A percentile compares a stretch with the other conserved stretches of the same genome.
Evolutionary conservation across 176 grass and related monocot genomes (phyloP).

Genomic region (Oryza glumipatula): DNA sequence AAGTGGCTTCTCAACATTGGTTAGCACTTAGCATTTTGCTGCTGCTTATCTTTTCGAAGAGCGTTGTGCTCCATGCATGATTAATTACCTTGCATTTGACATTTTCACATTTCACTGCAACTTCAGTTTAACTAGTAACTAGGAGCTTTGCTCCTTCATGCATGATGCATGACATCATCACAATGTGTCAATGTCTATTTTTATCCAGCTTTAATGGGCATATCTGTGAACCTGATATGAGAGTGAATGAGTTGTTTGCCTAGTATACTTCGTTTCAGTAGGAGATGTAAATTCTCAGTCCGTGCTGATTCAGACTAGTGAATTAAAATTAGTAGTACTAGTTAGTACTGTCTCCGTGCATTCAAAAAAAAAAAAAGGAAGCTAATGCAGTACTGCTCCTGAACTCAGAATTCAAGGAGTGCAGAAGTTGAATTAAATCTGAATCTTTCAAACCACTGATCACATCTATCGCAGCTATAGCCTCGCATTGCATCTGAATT

Average conservation of each 20-base stretch:
- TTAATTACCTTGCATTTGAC: not conserved
- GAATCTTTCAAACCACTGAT: not conserved
- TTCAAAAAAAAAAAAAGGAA: not conserved
- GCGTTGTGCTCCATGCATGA: not conserved
- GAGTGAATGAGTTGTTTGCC: not conserved
- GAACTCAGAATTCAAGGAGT: constrained; percentile 10
- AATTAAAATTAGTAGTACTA: not conserved
- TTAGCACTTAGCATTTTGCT: not conserved
- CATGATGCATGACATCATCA: not conserved
- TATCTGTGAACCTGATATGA: not conserved
- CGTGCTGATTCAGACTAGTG: not conserved
- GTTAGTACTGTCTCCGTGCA: not conserved
- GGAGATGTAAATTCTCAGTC: not conserved
- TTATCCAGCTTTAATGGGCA: not conserved
- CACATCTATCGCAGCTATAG: not conserved
- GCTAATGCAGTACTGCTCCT: not conserved
- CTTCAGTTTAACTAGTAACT: not conserved
- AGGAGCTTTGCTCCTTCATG: not conserved
- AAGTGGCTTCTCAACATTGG: not conserved
- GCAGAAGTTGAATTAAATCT: constrained; percentile 7
- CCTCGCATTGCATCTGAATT: constrained; percentile 4
- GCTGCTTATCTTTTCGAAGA: constrained; percentile 12
- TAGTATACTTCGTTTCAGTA: not conserved
- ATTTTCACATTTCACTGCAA: not conserved
- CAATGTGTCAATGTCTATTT: not conserved